A percentile compares a stretch with the other conserved stretches of the same genome.
phyloP scores from a whole-genome alignment of 2,329 filamentous ascomycete genomes.

The Orbilia brochopaga region DNA sequence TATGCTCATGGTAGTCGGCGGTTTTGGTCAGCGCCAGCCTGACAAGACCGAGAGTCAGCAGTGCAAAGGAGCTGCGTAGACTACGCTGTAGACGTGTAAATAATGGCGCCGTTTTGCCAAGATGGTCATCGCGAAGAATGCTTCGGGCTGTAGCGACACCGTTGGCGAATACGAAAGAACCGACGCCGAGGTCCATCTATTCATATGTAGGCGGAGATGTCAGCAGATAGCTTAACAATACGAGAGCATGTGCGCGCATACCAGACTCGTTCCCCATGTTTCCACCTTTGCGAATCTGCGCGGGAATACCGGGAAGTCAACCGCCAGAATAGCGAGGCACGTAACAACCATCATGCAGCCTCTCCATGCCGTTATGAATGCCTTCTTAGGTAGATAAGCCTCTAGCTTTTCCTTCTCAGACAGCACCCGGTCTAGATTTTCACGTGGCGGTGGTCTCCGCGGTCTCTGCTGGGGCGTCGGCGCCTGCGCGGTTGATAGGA shows the following conservation, averaged over 20 bases:
- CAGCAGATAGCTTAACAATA: neutral
- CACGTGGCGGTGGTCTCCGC: slow-evolving; percentile 57
- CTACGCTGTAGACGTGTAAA: slow-evolving; percentile 69
- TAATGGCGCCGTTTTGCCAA: slow-evolving; percentile 57
- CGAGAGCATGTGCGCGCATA: slow-evolving; percentile 1
- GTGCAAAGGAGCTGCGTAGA: slow-evolving; percentile 78
- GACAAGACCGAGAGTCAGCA: slow-evolving; percentile 78
- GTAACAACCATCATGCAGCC: slow-evolving; percentile 91
- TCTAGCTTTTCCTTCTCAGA: slow-evolving; percentile 54
- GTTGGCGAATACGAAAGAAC: slow-evolving; percentile 94
- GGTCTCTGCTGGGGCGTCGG: slow-evolving; percentile 61
- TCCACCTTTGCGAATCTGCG: slow-evolving; percentile 96
- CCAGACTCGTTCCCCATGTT: slow-evolving; percentile 96
- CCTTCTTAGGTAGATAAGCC: slow-evolving; percentile 75
- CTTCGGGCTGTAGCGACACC: slow-evolving; percentile 88
- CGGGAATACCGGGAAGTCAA: slow-evolving; percentile 92
- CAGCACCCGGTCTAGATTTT: slow-evolving; percentile 31
- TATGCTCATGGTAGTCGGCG: slow-evolving; percentile 87
- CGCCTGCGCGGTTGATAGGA: slow-evolving; percentile 64
- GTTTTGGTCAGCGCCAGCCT: slow-evolving; percentile 89
- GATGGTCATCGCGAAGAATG: slow-evolving; percentile 68
- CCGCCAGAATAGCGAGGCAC: slow-evolving; percentile 89
- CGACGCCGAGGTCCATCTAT: slow-evolving; percentile 90
- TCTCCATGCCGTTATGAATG: slow-evolving; percentile 90
- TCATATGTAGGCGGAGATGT: neutral